Percentiles rank a stretch among this genome's conserved stretches.
Conservation (phyloP, 1,284 basidiomycete genomes). For the Ustilago vetiveriae region DNA sequence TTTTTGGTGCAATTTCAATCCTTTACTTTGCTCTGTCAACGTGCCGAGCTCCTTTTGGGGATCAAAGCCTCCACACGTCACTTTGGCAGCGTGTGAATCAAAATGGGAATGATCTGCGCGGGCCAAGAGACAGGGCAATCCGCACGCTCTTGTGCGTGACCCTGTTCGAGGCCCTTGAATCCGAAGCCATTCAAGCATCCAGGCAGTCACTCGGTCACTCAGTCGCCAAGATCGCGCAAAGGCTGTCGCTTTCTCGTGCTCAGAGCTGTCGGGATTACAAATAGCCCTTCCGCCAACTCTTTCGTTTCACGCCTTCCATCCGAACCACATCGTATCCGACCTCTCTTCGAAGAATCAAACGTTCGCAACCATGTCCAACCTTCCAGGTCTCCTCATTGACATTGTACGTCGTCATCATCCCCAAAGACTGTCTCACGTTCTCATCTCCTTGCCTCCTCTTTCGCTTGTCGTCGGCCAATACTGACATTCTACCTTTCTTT, state of each 20-base stretch:
- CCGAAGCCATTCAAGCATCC: too few species aligned
- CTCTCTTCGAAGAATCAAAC: background rate
- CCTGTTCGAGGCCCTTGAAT: background rate
- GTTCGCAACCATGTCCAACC: slow-evolving; percentile 43
- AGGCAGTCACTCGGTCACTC: too few species aligned
- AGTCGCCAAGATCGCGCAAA: too few species aligned
- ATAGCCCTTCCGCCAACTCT: background rate
- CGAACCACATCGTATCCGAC: background rate
- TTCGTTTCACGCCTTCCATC: background rate
- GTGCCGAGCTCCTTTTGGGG: too few species aligned
- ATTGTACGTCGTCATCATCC: slow-evolving; percentile 24
- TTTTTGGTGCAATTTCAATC: slow-evolving; percentile 1
- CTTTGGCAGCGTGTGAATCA: too few species aligned
- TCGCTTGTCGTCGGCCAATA: background rate
- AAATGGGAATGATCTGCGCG: too few species aligned
- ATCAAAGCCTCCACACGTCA: background rate
- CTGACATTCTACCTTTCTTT: background rate
- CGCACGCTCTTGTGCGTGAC: background rate
- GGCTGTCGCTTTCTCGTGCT: too few species aligned
- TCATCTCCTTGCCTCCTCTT: too few species aligned
- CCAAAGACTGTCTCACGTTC: too few species aligned
- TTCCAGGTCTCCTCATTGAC: slow-evolving; percentile 52
- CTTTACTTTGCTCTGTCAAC: background rate
- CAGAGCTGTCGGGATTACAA: too few species aligned
- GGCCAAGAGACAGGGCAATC: too few species aligned